Evolutionary conservation across 1,284 basidiomycete genomes (phyloP).

Genomic region (Apiotrichum veenhuisii): DNA sequence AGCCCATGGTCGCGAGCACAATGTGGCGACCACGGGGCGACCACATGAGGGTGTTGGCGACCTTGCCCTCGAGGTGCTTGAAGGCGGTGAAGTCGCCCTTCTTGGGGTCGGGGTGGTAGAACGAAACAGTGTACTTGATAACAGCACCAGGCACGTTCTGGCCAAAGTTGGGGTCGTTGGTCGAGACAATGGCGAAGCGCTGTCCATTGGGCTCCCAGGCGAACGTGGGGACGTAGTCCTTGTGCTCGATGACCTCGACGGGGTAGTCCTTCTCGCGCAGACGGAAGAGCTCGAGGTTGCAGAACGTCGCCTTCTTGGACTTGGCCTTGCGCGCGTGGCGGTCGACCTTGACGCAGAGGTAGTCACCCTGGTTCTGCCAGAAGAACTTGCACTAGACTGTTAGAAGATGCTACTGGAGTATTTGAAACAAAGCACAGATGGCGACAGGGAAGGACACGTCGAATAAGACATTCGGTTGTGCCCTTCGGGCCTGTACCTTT

Average conservation of each 20-base stretch:
- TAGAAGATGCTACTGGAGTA: neutral
- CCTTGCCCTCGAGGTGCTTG: slow-evolving; percentile 76
- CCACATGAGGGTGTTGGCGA: slow-evolving; percentile 95
- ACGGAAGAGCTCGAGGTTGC: slow-evolving; percentile 97
- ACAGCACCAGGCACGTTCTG: slow-evolving; percentile 83
- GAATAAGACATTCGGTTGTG: too few relatives aligned
- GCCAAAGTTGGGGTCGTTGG: slow-evolving; percentile 87
- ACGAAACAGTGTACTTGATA: slow-evolving; percentile 93
- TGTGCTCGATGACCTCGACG: slow-evolving; percentile 95
- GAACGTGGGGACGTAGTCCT: slow-evolving; percentile 95
- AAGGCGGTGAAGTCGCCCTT: slow-evolving; percentile 95
- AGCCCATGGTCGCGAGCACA: slow-evolving; percentile 92
- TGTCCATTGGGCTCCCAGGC: slow-evolving; percentile 98
- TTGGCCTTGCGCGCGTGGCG: slow-evolving; percentile 77
- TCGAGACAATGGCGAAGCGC: slow-evolving; percentile 93
- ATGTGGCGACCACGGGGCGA: slow-evolving; percentile 95
- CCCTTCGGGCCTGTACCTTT: too few relatives aligned
- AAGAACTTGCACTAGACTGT: slow-evolving; percentile 86
- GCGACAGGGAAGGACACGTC: too few relatives aligned
- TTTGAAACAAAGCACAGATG: too few relatives aligned
- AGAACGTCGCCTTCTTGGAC: slow-evolving; percentile 98
- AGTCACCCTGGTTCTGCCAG: slow-evolving; percentile 99
- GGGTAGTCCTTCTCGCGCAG: slow-evolving; percentile 97
- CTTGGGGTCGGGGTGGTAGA: slow-evolving; percentile 94
- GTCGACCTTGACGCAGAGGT: slow-evolving; percentile 98